Percentiles rank a stretch among this genome's conserved stretches.
Evolutionary conservation across 768 basidiomycete species (phyloP).

Genomic region (Trametes maxima): DNA sequence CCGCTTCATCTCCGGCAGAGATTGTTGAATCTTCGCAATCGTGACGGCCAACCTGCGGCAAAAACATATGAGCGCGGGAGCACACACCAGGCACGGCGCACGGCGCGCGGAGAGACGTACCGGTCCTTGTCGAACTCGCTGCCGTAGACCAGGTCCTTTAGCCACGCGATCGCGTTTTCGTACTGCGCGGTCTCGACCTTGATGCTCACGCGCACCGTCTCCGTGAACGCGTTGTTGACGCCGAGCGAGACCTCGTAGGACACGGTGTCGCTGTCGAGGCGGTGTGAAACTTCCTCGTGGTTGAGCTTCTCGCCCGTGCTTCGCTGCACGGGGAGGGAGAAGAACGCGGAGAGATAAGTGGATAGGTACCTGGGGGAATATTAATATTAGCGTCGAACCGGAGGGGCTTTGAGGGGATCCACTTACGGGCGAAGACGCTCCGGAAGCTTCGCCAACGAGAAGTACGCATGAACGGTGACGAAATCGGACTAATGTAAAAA

Average conservation of each 20-base stretch:
- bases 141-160: conserved; percentile 78
- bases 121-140: conserved; percentile 79
- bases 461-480: conserved; percentile 74
- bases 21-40: conserved; percentile 87
- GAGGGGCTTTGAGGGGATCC: not conserved
- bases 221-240: conserved; percentile 61
- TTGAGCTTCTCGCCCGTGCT: conserved; percentile 67
- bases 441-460: conserved; percentile 77
- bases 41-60: conserved; percentile 71
- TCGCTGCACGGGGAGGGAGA: conserved; percentile 80
- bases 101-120: conserved; percentile 39
- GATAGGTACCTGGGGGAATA: conserved; percentile 61
- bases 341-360: conserved; percentile 82
- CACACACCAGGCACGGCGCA: not conserved
- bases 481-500: conserved; percentile 71
- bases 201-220: conserved; percentile 73
- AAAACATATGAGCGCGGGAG: not conserved
- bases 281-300: conserved; percentile 90
- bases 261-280: conserved; percentile 89
- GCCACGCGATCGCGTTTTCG: conserved; percentile 81
- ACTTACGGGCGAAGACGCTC: conserved; percentile 75
- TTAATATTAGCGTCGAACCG: not conserved
- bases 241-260: conserved; percentile 78
- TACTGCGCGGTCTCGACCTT: conserved; percentile 85
- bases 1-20: conserved; percentile 88